Evolutionary conservation across 495 filamentous ascomycete species (phyloP), one percentile per base, ranked within the genome.

Genomic region (Talaromyces ruber): DNA sequence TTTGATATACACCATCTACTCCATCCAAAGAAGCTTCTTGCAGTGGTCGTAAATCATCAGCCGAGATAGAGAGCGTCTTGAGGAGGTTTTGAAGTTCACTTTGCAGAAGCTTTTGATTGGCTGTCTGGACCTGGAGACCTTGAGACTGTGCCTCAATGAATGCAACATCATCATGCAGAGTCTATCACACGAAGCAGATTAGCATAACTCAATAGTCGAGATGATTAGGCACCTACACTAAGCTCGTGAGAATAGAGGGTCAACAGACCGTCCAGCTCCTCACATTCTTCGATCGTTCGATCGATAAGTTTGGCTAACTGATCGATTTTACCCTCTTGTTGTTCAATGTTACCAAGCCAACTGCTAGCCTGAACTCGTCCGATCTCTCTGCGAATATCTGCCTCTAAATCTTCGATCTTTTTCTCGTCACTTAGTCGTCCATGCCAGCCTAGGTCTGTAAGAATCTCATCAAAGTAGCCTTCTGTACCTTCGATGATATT

Each of bases 101-200:
- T 69, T 92, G 91, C 26, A 98, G 82, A 32, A 96, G 83, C 74
- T 95, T 96, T 73, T 98, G 95, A 68, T 98, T 98, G 22, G 95
- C 92, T 21, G 93, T 91, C 71, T 97, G 93, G 21, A 98, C 92
- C 68, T 98, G 95, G 24, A 98, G 74, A 74, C 94, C 95, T 75
- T 98, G 93, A 5, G 90, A 92, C 70, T 98, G 94, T 8, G 95
- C 91, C 76, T 98, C 94, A 58, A 98, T 97, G 68, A 93, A 97
- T 6, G 92, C 86, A 51, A 98, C 92, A 73, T 98, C 94, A 34
- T 97, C 93, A 60, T 93, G 90, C 3, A 98, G 80, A 52, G 91
- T 98, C 90, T 96, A 62, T 18, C 2, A 34, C 39, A 37, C 65
- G 83, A 70, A 86, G 78, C 62, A 65, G 64, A 45, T 37, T 18